A percentile compares a stretch with the other conserved stretches of the same genome.
These are phyloP conservation scores for Ophiostoma himal-ulmi DNA, from an alignment of 2,329 filamentous ascomycete genomes.

Conservation along the genomic window DNA sequence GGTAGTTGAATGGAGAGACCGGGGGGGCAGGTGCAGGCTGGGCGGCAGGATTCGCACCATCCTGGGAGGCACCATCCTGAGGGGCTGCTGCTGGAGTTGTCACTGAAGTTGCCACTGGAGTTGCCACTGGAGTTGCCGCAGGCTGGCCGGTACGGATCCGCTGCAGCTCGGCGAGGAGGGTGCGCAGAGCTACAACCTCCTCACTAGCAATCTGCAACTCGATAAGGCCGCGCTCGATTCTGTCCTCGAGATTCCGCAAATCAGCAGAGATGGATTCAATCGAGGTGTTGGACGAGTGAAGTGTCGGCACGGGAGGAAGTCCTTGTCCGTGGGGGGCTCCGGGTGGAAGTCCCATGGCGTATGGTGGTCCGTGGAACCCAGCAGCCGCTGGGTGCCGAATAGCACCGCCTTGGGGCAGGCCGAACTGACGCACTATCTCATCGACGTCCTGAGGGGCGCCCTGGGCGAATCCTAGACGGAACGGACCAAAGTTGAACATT, in stretches of 20 bases:
- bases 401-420: background rate
- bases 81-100: background rate
- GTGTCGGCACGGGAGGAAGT: conserved; percentile 30
- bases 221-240: conserved; percentile 60
- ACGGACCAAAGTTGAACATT: conserved; percentile 56
- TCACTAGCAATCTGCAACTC: conserved; percentile 56
- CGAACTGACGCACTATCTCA: conserved; percentile 61
- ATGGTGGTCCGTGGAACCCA: background rate
- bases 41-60: background rate
- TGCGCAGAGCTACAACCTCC: conserved; percentile 62
- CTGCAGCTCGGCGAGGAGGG: conserved; percentile 61
- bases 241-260: conserved; percentile 60
- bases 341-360: background rate
- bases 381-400: background rate
- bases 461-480: conserved; percentile 72
- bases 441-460: conserved; percentile 57
- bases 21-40: background rate
- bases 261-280: conserved; percentile 49
- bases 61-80: background rate
- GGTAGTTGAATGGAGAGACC: conserved; percentile 32
- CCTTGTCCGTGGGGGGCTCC: background rate
- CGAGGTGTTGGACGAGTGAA: conserved; percentile 16
- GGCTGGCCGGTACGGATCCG: conserved; percentile 48
- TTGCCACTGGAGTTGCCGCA: background rate
- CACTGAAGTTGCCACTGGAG: background rate